Conservation (phyloP, 805 yeast genomes). For the Saccharomycopsis babjevae region DNA sequence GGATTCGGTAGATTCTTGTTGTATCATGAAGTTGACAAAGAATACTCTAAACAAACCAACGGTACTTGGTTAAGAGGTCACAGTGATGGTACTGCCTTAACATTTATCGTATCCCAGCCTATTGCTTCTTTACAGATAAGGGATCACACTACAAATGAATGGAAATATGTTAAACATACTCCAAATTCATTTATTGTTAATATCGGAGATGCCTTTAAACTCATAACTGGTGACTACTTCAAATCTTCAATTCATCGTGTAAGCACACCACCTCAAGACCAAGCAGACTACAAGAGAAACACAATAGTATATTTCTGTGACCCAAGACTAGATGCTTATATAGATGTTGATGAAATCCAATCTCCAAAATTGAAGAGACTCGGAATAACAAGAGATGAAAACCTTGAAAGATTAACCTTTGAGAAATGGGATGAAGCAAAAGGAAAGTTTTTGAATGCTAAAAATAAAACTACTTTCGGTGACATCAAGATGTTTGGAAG, state of each 20-base stretch:
- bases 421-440: slow-evolving; percentile 39
- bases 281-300: slow-evolving; percentile 28
- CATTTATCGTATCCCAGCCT: slow-evolving; percentile 34
- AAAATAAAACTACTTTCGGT: slow-evolving; percentile 2
- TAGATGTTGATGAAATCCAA: slow-evolving; percentile 33
- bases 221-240: slow-evolving; percentile 36
- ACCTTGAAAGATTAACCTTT: slow-evolving; percentile 31
- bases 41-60: slow-evolving; percentile 26
- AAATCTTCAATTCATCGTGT: slow-evolving; percentile 39
- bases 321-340: slow-evolving; percentile 27
- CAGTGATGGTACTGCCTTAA: slow-evolving; percentile 33
- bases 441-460: slow-evolving; percentile 34
- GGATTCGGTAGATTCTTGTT: slow-evolving; percentile 32
- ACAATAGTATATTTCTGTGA: slow-evolving; percentile 35
- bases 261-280: slow-evolving; percentile 37
- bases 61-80: slow-evolving; percentile 39
- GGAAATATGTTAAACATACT: slow-evolving; percentile 30
- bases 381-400: slow-evolving; percentile 24
- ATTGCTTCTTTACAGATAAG: slow-evolving; percentile 31
- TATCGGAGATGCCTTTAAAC: slow-evolving; percentile 34
- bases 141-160: slow-evolving; percentile 27
- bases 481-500: slow-evolving; percentile 17
- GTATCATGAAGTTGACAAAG: slow-evolving; percentile 28
- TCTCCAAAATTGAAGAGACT: slow-evolving; percentile 30
- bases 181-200: slow-evolving; percentile 32